Conservation (phyloP, 495 filamentous ascomycete genomes). For the Beverwykella pulmonaria region DNA sequence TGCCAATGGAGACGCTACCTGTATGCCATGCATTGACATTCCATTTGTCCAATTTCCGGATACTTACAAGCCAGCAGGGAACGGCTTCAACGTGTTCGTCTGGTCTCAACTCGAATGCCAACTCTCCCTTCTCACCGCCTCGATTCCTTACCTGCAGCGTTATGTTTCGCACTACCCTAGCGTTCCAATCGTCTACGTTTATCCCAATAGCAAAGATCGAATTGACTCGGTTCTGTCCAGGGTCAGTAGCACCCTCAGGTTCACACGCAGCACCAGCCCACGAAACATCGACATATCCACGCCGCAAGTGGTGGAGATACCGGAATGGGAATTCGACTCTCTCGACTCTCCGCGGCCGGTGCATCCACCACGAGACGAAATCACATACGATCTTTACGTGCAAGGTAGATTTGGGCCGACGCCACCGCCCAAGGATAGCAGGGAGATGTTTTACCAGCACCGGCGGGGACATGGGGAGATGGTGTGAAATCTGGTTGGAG, state of each 20-base stretch:
- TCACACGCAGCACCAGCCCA: constrained; percentile 3
- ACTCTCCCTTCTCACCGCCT: constrained; percentile 38
- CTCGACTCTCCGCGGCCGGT: constrained; percentile 17
- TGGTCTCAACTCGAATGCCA: constrained; percentile 38
- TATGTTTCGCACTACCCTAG: constrained; percentile 20
- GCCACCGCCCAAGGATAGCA: constrained; percentile 33
- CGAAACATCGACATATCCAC: constrained; percentile 14
- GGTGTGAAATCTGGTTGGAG: no score
- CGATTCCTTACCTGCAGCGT: constrained; percentile 31
- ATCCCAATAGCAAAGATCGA: constrained; percentile 9
- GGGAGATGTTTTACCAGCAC: constrained; percentile 30
- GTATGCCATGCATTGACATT: constrained; percentile 6
- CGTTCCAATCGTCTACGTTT: constrained; percentile 7
- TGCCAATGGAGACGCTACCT: constrained; percentile 34
- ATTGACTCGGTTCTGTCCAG: constrained; percentile 27
- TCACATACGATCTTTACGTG: constrained; percentile 23
- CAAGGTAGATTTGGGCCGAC: constrained; percentile 28
- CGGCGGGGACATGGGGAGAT: constrained; percentile 12
- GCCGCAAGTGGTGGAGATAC: constrained; percentile 31
- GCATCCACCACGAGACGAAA: constrained; percentile 4
- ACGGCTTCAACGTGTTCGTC: constrained; percentile 38
- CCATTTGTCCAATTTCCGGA: neutral
- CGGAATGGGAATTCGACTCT: constrained; percentile 32
- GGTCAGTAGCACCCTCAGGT: constrained; percentile 23
- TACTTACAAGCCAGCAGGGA: constrained; percentile 25